Evolutionary conservation across 1,284 basidiomycete genomes (phyloP).

Genomic region (Cystobasidium slooffiae): DNA sequence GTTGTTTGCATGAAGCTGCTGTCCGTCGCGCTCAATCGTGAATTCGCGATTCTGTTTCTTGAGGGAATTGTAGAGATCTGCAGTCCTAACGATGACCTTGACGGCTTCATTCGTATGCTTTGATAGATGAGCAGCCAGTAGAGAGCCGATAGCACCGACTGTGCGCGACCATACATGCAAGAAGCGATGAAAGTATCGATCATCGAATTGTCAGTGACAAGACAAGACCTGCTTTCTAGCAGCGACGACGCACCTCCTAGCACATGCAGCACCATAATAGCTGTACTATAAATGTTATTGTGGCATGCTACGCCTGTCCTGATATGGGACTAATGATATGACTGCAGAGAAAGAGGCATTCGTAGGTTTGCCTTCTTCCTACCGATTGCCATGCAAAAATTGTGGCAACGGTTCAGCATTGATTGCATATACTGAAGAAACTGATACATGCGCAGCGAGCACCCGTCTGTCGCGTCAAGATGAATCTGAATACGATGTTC

Average conservation of each 20-base stretch:
- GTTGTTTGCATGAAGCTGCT: slow-evolving; percentile 44
- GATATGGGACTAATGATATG: not conserved
- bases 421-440: too few relatives aligned
- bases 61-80: slow-evolving; percentile 63
- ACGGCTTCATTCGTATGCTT: slow-evolving; percentile 61
- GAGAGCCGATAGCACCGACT: slow-evolving; percentile 77
- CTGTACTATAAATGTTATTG: not conserved
- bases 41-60: slow-evolving; percentile 51
- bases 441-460: too few relatives aligned
- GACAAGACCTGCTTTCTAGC: not conserved
- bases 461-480: too few relatives aligned
- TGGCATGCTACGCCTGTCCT: not conserved
- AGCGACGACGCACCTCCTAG: slow-evolving; percentile 20
- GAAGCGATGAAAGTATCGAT: slow-evolving; percentile 57
- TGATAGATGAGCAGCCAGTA: slow-evolving; percentile 78
- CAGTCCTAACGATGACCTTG: slow-evolving; percentile 70
- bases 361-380: not conserved
- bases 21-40: slow-evolving; percentile 57
- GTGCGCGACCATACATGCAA: slow-evolving; percentile 71
- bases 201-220: slow-evolving; percentile 8
- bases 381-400: slow-evolving; percentile 1
- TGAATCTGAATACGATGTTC: too few relatives aligned
- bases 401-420: not conserved
- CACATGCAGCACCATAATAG: slow-evolving; percentile 28
- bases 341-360: not conserved